A percentile compares a stretch with the other conserved stretches of the same genome.
These are phyloP conservation scores for Colletotrichum sojae DNA, from an alignment of 2,329 filamentous ascomycete species.

Conservation along the genomic window DNA sequence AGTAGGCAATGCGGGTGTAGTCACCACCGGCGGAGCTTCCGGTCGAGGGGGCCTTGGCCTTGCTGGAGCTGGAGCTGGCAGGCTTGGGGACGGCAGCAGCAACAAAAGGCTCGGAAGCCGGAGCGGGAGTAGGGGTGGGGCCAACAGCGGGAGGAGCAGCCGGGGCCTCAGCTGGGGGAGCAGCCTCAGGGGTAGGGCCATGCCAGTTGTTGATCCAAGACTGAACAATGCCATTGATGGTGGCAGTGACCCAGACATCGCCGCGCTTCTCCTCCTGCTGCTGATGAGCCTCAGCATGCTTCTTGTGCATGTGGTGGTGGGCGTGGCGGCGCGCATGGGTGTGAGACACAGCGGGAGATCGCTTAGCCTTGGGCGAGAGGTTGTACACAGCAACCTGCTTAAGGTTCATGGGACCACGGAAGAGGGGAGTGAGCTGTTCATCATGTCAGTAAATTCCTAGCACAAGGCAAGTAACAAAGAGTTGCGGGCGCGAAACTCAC, in stretches of 20 bases:
- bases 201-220: slow-evolving; percentile 72
- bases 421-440: slow-evolving; percentile 76
- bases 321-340: slow-evolving; percentile 53
- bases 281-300: slow-evolving; percentile 52
- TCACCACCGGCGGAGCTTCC: slow-evolving; percentile 44
- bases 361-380: slow-evolving; percentile 56
- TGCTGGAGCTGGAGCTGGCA: slow-evolving; percentile 33
- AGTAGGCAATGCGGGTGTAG: slow-evolving; percentile 62
- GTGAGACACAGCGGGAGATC: slow-evolving; percentile 45
- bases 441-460: slow-evolving; percentile 32
- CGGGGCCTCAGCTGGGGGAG: slow-evolving; percentile 31
- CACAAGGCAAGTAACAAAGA: background rate
- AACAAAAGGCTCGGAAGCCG: slow-evolving; percentile 35
- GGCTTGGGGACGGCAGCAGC: slow-evolving; percentile 31
- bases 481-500: slow-evolving; percentile 59
- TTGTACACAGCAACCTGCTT: slow-evolving; percentile 79
- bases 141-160: slow-evolving; percentile 39
- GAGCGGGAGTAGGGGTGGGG: slow-evolving; percentile 30
- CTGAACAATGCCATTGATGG: slow-evolving; percentile 69
- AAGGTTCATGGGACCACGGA: slow-evolving; percentile 78
- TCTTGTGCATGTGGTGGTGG: slow-evolving; percentile 67
- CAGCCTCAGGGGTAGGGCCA: slow-evolving; percentile 49
- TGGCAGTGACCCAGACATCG: slow-evolving; percentile 66
- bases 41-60: slow-evolving; percentile 31
- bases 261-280: slow-evolving; percentile 61